Conservation (phyloP, 2,329 filamentous ascomycete genomes). For the Rugonectria rugulosa region DNA sequence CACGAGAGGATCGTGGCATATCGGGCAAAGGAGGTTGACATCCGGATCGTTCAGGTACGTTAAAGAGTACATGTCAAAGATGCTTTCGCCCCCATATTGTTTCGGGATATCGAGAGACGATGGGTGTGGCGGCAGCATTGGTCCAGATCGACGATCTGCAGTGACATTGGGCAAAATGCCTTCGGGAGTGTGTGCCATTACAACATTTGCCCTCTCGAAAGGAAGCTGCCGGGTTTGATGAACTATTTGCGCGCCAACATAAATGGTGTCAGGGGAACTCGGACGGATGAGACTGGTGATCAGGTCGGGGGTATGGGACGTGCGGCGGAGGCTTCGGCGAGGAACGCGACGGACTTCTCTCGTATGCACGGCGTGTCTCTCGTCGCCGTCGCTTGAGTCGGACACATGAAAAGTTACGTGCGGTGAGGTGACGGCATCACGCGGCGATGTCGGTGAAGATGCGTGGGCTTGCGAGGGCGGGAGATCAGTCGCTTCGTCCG, state of each 20-base stretch:
- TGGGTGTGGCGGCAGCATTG: constrained; percentile 45
- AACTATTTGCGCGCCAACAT: constrained; percentile 39
- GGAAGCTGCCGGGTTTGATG: constrained; percentile 32
- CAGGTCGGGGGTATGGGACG: constrained; percentile 49
- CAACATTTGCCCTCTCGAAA: constrained; percentile 21
- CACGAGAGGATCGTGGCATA: constrained; percentile 68
- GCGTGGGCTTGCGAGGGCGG: constrained; percentile 20
- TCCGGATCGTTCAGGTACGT: constrained; percentile 54
- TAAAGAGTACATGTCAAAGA: constrained; percentile 56
- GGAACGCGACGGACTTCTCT: constrained; percentile 47
- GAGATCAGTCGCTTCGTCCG: not conserved
- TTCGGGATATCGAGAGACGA: constrained; percentile 50
- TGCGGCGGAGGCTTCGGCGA: constrained; percentile 45
- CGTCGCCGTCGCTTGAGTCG: constrained; percentile 46
- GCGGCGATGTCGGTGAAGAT: constrained; percentile 23
- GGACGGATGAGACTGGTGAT: constrained; percentile 50
- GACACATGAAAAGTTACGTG: constrained; percentile 34
- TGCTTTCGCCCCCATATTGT: constrained; percentile 46
- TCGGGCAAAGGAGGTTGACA: constrained; percentile 59
- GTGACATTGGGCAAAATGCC: constrained; percentile 32
- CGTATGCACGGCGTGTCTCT: constrained; percentile 44
- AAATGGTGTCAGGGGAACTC: constrained; percentile 47
- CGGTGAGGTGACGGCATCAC: constrained; percentile 8
- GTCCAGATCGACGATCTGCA: constrained; percentile 44
- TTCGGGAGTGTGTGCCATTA: constrained; percentile 24